These are phyloP conservation scores for Ampelocalamus luodianensis DNA, from an alignment of 176 grass and related monocot genomes.

Conservation along the genomic window DNA sequence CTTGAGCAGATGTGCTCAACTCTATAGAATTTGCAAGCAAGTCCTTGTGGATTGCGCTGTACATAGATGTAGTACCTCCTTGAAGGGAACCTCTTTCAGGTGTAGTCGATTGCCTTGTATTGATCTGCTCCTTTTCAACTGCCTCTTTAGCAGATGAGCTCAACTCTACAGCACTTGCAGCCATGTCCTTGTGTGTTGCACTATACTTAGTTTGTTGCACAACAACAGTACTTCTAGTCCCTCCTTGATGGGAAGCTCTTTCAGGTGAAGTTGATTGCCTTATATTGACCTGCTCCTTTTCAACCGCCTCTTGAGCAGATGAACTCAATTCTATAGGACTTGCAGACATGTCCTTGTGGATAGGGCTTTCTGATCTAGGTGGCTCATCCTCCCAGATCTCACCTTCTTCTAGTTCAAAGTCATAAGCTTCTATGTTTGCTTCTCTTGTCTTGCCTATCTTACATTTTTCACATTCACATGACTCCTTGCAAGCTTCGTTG, in stretches of 20 bases:
- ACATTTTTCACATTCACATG: slow-evolving; percentile 20
- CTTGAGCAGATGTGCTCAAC: slow-evolving; percentile 18
- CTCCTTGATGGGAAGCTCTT: slow-evolving; percentile 34
- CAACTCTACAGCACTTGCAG: slow-evolving; percentile 27
- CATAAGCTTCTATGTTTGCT: slow-evolving; percentile 18
- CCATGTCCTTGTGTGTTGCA: slow-evolving; percentile 22
- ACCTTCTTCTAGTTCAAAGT: slow-evolving; percentile 55
- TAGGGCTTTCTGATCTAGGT: slow-evolving; percentile 15
- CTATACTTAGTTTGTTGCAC: slow-evolving; percentile 19
- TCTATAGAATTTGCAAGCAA: slow-evolving; percentile 25
- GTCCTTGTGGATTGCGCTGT: slow-evolving; percentile 9
- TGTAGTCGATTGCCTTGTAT: slow-evolving; percentile 30
- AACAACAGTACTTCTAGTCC: slow-evolving; percentile 20
- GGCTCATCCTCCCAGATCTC: slow-evolving; percentile 48
- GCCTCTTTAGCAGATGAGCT: not conserved
- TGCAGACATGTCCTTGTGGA: slow-evolving; percentile 27
- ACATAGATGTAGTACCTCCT: slow-evolving; percentile 22
- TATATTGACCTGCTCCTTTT: not conserved
- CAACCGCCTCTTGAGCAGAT: not conserved
- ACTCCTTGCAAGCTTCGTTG: slow-evolving; percentile 10
- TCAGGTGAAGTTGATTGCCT: slow-evolving; percentile 26
- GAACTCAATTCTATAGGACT: slow-evolving; percentile 20
- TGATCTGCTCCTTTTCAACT: not conserved
- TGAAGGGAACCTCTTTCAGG: slow-evolving; percentile 32
- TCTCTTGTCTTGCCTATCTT: slow-evolving; percentile 39